Percentiles rank a stretch among this genome's conserved stretches.
phyloP scores from a whole-genome alignment of 2,329 filamentous ascomycete species.

The Ascochyta clinopodiicola region DNA sequence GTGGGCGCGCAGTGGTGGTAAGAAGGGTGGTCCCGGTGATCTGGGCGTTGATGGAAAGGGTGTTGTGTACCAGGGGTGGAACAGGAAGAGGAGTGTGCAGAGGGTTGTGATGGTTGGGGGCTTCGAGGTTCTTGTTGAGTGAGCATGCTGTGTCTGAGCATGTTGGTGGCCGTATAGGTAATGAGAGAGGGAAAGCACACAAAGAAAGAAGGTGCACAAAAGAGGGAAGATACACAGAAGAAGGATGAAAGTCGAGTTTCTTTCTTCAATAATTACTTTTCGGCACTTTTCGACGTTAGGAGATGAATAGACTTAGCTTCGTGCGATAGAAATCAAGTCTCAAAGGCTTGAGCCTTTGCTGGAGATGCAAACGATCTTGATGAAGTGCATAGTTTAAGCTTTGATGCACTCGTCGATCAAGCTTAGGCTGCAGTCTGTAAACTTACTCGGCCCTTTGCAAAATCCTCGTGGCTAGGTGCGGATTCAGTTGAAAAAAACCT shows the following conservation, averaged over 20 bases:
- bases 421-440: neutral
- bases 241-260: neutral
- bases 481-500: neutral
- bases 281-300: neutral
- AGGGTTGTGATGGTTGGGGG: conserved; percentile 7
- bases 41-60: conserved; percentile 30
- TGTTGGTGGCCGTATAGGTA: too few species aligned
- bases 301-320: conserved; percentile 7
- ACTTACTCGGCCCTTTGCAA: neutral
- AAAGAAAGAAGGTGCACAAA: neutral
- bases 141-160: neutral
- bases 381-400: neutral
- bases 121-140: conserved; percentile 14
- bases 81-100: conserved; percentile 7
- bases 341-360: too few species aligned
- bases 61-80: conserved; percentile 29
- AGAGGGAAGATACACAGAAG: too few species aligned
- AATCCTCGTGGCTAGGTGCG: neutral
- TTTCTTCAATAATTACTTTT: neutral
- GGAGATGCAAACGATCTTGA: neutral
- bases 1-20: conserved; percentile 24
- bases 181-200: neutral
- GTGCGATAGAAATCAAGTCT: neutral
- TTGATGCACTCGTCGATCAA: neutral
- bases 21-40: conserved; percentile 24